Percentiles rank a stretch among this genome's conserved stretches.
phyloP scores from a whole-genome alignment of 2,329 filamentous ascomycete species.

The Acrodontium crateriforme region DNA sequence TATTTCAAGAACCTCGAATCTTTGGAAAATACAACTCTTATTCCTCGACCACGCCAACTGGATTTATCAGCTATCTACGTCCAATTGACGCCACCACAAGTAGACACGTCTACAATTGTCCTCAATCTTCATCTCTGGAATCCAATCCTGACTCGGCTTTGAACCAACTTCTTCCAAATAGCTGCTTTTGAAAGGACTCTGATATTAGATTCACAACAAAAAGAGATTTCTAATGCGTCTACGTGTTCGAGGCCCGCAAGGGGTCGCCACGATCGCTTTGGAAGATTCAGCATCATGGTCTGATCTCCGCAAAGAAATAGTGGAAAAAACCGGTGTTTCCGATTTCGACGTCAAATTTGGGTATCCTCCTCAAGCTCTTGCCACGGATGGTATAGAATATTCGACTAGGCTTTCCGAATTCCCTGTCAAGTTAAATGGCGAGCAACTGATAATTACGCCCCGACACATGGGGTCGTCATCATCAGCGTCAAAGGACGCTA shows the following conservation, averaged over 20 bases:
- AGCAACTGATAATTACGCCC: slow-evolving; percentile 51
- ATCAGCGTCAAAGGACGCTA: not conserved
- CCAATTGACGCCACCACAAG: no score
- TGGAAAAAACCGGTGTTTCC: slow-evolving; percentile 47
- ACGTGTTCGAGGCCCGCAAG: slow-evolving; percentile 60
- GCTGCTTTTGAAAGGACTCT: no score
- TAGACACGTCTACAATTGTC: no score
- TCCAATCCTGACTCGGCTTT: no score
- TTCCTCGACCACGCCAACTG: no score
- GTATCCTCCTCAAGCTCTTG: slow-evolving; percentile 62
- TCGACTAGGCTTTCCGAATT: slow-evolving; percentile 39
- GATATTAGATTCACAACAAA: not conserved
- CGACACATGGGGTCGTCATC: no score
- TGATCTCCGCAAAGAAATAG: slow-evolving; percentile 47
- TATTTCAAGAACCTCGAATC: no score
- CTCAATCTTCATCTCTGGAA: no score
- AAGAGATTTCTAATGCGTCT: no score
- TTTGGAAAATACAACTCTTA: no score
- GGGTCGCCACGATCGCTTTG: slow-evolving; percentile 56
- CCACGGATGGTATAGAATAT: slow-evolving; percentile 40
- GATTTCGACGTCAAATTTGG: slow-evolving; percentile 71
- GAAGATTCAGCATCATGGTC: slow-evolving; percentile 52
- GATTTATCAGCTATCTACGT: no score
- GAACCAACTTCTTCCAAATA: no score
- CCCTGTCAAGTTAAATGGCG: slow-evolving; percentile 50